These are phyloP conservation scores for Chondrostereum purpureum DNA, from an alignment of 1,284 basidiomycete species.

Conservation along the genomic window DNA sequence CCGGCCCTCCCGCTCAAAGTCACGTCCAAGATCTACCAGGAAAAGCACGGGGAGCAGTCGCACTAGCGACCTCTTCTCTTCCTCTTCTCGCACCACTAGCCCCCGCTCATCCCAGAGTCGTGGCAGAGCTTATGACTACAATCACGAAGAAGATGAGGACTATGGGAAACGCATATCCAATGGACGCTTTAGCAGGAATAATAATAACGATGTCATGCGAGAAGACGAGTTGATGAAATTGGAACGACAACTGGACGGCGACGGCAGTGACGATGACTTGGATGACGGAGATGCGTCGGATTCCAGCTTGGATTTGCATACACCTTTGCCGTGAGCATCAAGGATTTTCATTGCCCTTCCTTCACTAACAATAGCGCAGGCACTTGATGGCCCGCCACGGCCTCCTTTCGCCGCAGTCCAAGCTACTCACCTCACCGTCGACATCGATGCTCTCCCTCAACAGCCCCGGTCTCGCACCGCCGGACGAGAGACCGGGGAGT, in stretches of 20 bases:
- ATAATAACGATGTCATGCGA: constrained; percentile 19
- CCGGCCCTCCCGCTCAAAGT: constrained; percentile 19
- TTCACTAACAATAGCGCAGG: constrained; percentile 35
- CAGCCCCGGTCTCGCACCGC: constrained; percentile 3
- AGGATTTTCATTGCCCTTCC: constrained; percentile 3
- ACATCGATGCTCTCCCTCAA: constrained; percentile 17
- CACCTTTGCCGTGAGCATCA: constrained; percentile 63
- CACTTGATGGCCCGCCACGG: constrained; percentile 71
- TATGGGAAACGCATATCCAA: constrained; percentile 1
- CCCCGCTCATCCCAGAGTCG: constrained; percentile 1
- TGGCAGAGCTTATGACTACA: neutral
- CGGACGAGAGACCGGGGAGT: constrained; percentile 29
- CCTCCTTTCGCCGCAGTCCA: constrained; percentile 68
- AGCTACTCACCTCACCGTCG: constrained; percentile 40
- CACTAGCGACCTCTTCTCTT: too few species aligned
- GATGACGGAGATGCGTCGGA: constrained; percentile 38
- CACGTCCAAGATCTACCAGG: constrained; percentile 14
- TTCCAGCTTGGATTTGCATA: constrained; percentile 71
- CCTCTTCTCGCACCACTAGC: constrained; percentile 10
- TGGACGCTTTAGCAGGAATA: constrained; percentile 2
- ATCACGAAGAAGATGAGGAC: constrained; percentile 1
- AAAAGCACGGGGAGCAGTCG: constrained; percentile 18
- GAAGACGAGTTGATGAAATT: constrained; percentile 18
- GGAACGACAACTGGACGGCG: constrained; percentile 32
- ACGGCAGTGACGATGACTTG: constrained; percentile 36